Conservation (phyloP, 345 rosid genomes). For the Camelina hispida region DNA sequence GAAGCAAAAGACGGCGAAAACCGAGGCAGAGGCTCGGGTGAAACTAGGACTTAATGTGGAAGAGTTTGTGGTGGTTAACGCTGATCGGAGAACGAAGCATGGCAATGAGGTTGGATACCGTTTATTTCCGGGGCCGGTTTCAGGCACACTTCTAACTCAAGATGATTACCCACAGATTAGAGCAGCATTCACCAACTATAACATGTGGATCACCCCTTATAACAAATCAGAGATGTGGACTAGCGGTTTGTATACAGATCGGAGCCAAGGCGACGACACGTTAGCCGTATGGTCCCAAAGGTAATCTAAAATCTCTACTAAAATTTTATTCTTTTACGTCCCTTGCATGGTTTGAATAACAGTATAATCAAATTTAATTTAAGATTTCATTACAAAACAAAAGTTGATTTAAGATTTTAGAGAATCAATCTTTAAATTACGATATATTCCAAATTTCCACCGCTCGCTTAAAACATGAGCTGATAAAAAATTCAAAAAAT, state of each 20-base stretch:
- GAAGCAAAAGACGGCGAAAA: slow-evolving; percentile 44
- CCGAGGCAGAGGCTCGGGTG: slow-evolving; percentile 49
- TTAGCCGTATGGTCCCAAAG: slow-evolving; percentile 31
- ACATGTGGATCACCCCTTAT: slow-evolving; percentile 63
- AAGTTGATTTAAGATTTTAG: too few relatives aligned
- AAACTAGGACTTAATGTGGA: slow-evolving; percentile 28
- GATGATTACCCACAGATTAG: slow-evolving; percentile 59
- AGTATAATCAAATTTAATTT: not conserved
- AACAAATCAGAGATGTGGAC: slow-evolving; percentile 59
- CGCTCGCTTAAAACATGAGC: too few relatives aligned
- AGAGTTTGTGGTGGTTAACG: slow-evolving; percentile 49
- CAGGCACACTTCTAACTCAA: slow-evolving; percentile 26
- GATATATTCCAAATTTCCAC: too few relatives aligned
- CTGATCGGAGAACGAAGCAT: slow-evolving; percentile 49
- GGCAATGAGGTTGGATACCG: slow-evolving; percentile 54
- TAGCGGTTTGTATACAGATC: slow-evolving; percentile 52
- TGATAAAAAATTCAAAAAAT: too few relatives aligned
- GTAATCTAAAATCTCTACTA: too few relatives aligned
- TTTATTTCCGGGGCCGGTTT: slow-evolving; percentile 41
- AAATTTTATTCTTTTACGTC: not conserved
- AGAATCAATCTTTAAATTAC: too few relatives aligned
- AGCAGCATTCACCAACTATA: slow-evolving; percentile 53
- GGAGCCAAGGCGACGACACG: slow-evolving; percentile 56
- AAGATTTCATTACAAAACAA: too few relatives aligned
- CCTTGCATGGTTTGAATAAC: not conserved